A percentile compares a stretch with the other conserved stretches of the same genome.
Evolutionary conservation across 257 asterid species (phyloP).

Genomic region (Euphrasia confusa): DNA sequence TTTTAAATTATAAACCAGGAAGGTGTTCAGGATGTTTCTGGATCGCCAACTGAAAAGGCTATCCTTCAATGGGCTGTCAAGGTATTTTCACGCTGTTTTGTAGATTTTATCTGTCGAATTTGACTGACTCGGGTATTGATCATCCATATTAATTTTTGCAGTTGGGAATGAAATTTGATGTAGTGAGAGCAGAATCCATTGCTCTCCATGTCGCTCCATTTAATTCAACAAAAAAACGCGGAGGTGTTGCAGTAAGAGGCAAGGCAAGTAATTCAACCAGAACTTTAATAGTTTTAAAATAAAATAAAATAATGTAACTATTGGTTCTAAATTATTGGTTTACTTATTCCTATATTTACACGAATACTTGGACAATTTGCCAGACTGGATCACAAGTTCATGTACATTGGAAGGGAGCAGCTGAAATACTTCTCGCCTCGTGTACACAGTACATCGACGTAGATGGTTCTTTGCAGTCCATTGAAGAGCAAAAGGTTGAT

Average conservation of each 20-base stretch:
- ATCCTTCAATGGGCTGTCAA: constrained; percentile 91
- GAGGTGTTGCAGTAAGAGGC: constrained; percentile 82
- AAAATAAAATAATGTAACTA: not conserved
- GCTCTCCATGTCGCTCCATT: constrained; percentile 87
- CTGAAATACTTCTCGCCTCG: constrained; percentile 73
- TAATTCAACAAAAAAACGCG: constrained; percentile 89
- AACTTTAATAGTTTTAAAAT: no score
- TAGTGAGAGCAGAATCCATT: constrained; percentile 68
- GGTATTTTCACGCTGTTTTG: constrained; percentile 38
- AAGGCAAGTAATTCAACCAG: constrained; percentile 38
- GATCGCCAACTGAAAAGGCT: constrained; percentile 97
- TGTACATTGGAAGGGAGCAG: constrained; percentile 99
- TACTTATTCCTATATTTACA: constrained; percentile 1
- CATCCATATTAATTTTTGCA: constrained; percentile 31
- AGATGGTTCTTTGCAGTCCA: constrained; percentile 59
- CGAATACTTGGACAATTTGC: constrained; percentile 5
- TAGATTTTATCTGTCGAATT: constrained; percentile 10
- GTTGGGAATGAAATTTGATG: constrained; percentile 88
- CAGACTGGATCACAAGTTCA: constrained; percentile 77
- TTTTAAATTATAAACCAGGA: constrained; percentile 37
- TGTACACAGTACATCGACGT: constrained; percentile 55
- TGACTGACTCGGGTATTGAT: constrained; percentile 21
- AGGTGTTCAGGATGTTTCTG: constrained; percentile 75
- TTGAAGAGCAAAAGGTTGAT: constrained; percentile 57
- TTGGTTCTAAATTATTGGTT: not conserved